These are phyloP conservation scores for Orbilia brochopaga DNA, from an alignment of 2,329 filamentous ascomycete genomes.

Conservation along the genomic window DNA sequence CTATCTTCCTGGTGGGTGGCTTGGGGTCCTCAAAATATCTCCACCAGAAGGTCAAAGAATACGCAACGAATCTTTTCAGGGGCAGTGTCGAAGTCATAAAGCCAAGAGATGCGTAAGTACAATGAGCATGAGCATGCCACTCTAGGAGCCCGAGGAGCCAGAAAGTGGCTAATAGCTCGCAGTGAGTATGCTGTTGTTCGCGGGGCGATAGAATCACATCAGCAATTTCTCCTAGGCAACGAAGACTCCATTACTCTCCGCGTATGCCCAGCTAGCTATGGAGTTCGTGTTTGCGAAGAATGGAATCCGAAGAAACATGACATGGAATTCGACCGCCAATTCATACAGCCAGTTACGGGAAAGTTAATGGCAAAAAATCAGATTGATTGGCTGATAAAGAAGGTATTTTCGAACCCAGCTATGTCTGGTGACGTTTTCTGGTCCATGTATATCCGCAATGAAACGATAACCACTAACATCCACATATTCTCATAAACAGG, in stretches of 20 bases:
- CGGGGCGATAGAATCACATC: conserved; percentile 36
- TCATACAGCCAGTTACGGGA: conserved; percentile 24
- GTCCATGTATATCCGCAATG: neutral
- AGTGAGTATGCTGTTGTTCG: conserved; percentile 43
- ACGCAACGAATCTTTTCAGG: conserved; percentile 4
- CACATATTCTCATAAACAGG: conserved; percentile 7
- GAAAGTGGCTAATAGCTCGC: neutral
- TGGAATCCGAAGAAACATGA: conserved; percentile 30
- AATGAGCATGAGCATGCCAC: neutral
- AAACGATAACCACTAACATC: neutral
- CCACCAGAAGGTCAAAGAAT: conserved; percentile 21
- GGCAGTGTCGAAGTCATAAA: conserved; percentile 34
- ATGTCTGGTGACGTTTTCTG: neutral
- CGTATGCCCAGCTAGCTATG: conserved; percentile 40
- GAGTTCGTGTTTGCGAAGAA: conserved; percentile 28
- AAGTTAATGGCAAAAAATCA: conserved; percentile 29
- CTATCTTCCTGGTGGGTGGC: conserved; percentile 38
- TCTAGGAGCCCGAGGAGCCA: no score
- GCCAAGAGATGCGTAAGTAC: conserved; percentile 38
- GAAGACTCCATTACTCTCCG: conserved; percentile 37
- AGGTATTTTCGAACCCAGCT: conserved; percentile 6
- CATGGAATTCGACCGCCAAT: neutral
- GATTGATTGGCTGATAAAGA: conserved; percentile 34
- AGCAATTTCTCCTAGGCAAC: conserved; percentile 14
- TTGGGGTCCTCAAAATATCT: conserved; percentile 42